Evolutionary conservation across 192 early-diverging fungal species (phyloP).

Genomic region (Coemansia sp.): DNA sequence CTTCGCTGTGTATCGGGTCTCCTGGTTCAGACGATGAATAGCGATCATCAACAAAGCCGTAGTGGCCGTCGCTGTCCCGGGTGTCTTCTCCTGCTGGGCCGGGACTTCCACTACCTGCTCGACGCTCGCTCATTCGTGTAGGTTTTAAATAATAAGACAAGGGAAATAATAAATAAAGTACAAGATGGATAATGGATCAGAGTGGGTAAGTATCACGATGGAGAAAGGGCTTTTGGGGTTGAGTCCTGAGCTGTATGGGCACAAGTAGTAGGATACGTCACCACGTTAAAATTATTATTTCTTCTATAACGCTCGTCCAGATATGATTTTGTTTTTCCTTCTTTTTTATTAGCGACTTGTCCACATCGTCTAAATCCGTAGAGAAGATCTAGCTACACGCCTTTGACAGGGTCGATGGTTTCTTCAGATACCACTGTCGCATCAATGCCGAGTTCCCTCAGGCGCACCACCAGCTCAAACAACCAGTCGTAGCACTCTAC

Average conservation of each 20-base stretch:
- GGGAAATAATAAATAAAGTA: not conserved
- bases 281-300: not conserved
- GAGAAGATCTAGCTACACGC: not conserved
- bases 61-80: not conserved
- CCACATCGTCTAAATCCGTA: not conserved
- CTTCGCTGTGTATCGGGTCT: not conserved
- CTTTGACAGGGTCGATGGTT: conserved; percentile 11
- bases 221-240: not conserved
- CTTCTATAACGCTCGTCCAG: not conserved
- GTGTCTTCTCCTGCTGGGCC: not conserved
- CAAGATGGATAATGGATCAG: not conserved
- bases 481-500: conserved; percentile 95
- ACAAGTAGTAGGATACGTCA: not conserved
- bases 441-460: conserved; percentile 84
- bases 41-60: not conserved
- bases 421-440: conserved; percentile 50
- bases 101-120: not conserved
- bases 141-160: not conserved
- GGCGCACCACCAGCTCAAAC: conserved; percentile 93
- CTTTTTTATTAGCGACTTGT: not conserved
- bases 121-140: not conserved
- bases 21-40: not conserved
- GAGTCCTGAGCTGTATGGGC: not conserved
- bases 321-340: not conserved
- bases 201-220: not conserved